A percentile compares a stretch with the other conserved stretches of the same genome.
Evolutionary conservation across 73 alveolate genomes (phyloP).

Genomic region (Paramecium bursaria): DNA sequence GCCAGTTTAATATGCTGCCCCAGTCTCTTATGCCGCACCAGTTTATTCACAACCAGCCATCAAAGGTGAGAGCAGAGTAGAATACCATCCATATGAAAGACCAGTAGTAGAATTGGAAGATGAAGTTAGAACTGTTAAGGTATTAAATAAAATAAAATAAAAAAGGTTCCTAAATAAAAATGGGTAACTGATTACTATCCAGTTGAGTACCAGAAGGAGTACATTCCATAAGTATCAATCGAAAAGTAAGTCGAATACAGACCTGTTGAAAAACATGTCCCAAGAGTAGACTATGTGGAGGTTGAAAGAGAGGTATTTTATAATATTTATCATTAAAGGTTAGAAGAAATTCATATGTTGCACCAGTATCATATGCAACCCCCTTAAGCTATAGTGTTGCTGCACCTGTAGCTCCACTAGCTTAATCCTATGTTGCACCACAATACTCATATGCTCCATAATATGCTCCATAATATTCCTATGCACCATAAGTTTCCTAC

Average conservation of each 20-base stretch:
- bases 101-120: conserved; percentile 65
- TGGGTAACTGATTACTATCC: conserved; percentile 73
- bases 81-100: conserved; percentile 64
- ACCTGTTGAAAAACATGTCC: conserved; percentile 66
- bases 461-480: too few species aligned
- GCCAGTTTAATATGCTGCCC: conserved; percentile 15
- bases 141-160: not conserved
- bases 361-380: not conserved
- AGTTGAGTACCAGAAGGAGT: conserved; percentile 67
- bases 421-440: conserved; percentile 57
- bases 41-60: conserved; percentile 45
- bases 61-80: conserved; percentile 67
- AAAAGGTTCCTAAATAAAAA: conserved; percentile 67
- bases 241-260: conserved; percentile 66
- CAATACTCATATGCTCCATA: not conserved
- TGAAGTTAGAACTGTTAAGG: conserved; percentile 57
- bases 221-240: conserved; percentile 60
- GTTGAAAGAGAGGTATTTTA: conserved; percentile 59
- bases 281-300: conserved; percentile 59
- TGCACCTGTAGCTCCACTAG: conserved; percentile 41
- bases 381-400: conserved; percentile 48
- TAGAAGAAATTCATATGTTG: conserved; percentile 46
- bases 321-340: not conserved
- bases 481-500: too few species aligned
- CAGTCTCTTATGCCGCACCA: conserved; percentile 24